Conservation (phyloP, 768 basidiomycete genomes). For the Russula earlei region DNA sequence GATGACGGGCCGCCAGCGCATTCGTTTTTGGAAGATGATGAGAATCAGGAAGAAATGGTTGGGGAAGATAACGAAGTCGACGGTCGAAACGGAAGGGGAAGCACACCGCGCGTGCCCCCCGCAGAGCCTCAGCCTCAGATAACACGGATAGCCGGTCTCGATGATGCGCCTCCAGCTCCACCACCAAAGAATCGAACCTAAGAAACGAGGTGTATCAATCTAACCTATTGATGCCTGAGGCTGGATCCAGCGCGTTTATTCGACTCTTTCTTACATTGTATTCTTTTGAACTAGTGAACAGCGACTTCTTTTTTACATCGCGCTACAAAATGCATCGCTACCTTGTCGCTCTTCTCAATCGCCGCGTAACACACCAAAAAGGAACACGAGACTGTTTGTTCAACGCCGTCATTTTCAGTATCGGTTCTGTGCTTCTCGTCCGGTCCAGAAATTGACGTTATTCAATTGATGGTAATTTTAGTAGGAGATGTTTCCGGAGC, state of each 20-base stretch:
- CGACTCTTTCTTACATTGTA: not conserved
- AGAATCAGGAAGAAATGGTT: slow-evolving; percentile 26
- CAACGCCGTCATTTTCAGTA: not conserved
- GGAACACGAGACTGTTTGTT: not conserved
- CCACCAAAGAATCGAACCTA: slow-evolving; percentile 1
- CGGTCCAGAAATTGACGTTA: too few relatives aligned
- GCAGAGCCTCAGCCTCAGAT: not conserved
- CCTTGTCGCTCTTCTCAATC: not conserved
- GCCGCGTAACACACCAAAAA: not conserved
- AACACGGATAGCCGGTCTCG: not conserved
- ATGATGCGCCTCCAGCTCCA: not conserved
- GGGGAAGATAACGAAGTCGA: slow-evolving; percentile 37
- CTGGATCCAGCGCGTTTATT: not conserved
- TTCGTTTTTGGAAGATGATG: slow-evolving; percentile 47
- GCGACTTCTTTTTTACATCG: not conserved
- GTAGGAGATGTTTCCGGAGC: slow-evolving; percentile 3
- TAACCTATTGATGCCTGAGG: not conserved
- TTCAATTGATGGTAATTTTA: slow-evolving; percentile 10
- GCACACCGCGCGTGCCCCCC: not conserved
- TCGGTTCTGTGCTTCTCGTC: not conserved
- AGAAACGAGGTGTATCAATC: not conserved
- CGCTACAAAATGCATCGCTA: not conserved
- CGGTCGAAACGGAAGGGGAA: slow-evolving; percentile 23
- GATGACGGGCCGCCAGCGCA: slow-evolving; percentile 59
- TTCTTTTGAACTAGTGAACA: too few relatives aligned